Evolutionary conservation across 192 early-diverging fungal genomes (phyloP).

Genomic region (Coemansia sp.): DNA sequence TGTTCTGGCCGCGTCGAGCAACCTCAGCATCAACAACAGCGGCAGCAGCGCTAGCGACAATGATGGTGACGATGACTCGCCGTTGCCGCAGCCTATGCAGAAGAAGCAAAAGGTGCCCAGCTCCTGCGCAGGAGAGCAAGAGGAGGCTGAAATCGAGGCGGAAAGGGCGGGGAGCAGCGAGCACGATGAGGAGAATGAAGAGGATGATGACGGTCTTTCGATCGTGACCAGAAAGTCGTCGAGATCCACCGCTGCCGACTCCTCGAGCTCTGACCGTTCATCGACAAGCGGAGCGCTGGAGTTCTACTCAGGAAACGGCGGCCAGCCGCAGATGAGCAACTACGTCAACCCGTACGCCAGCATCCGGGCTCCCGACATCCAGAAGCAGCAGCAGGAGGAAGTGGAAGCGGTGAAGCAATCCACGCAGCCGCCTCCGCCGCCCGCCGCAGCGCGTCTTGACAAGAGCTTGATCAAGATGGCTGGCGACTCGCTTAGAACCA

Average conservation of each 20-base stretch:
- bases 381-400: neutral
- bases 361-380: slow-evolving; percentile 8
- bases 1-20: too few relatives aligned
- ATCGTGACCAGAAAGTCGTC: slow-evolving; percentile 2
- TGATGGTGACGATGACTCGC: neutral
- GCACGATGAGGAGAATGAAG: neutral
- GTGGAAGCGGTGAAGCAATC: neutral
- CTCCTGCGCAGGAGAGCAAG: too few relatives aligned
- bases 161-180: neutral
- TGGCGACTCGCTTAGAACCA: slow-evolving; percentile 6
- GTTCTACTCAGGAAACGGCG: slow-evolving; percentile 2
- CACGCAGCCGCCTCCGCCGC: too few relatives aligned
- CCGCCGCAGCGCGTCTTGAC: neutral
- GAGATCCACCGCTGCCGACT: slow-evolving; percentile 13
- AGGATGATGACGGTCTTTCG: neutral
- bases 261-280: neutral
- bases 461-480: slow-evolving; percentile 17
- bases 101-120: neutral
- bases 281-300: neutral
- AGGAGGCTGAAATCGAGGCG: neutral
- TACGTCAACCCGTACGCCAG: slow-evolving; percentile 39
- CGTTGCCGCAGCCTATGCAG: neutral
- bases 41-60: too few relatives aligned
- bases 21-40: too few relatives aligned
- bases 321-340: slow-evolving; percentile 3